Percentiles rank a stretch among this genome's conserved stretches.
Evolutionary conservation across 2,329 filamentous ascomycete genomes (phyloP).

Genomic region (Xylariales sp.): DNA sequence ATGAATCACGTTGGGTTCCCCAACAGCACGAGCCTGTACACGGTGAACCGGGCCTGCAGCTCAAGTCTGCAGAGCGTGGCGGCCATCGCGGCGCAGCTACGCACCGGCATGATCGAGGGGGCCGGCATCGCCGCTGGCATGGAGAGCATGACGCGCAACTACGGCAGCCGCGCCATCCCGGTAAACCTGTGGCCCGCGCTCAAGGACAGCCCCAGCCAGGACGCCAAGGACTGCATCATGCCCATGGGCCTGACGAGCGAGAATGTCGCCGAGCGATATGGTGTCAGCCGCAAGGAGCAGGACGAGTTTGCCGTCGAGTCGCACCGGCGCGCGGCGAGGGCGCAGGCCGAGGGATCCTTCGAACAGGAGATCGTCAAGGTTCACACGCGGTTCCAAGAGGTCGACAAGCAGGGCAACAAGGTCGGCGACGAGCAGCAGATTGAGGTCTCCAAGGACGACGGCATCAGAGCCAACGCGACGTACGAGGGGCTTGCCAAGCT

Average conservation of each 20-base stretch:
- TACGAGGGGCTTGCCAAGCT: conserved; percentile 69
- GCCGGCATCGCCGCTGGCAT: conserved; percentile 81
- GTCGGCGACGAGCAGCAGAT: conserved; percentile 54
- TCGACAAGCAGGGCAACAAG: conserved; percentile 55
- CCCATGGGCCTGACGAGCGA: conserved; percentile 88
- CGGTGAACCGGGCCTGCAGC: conserved; percentile 82
- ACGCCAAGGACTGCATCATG: conserved; percentile 86
- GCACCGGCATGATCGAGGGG: conserved; percentile 61
- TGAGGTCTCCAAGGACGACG: conserved; percentile 74
- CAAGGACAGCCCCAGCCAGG: conserved; percentile 56
- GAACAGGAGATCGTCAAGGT: conserved; percentile 77
- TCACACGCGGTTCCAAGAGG: conserved; percentile 61
- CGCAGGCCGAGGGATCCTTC: conserved; percentile 66
- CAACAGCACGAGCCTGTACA: conserved; percentile 70
- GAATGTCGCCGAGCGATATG: conserved; percentile 78
- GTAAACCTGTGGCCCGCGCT: conserved; percentile 74
- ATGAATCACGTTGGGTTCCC: conserved; percentile 78
- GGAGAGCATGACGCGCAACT: conserved; percentile 96
- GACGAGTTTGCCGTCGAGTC: conserved; percentile 75
- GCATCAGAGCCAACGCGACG: conserved; percentile 65
- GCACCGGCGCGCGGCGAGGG: conserved; percentile 68
- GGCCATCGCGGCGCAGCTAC: conserved; percentile 67
- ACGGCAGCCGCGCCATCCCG: conserved; percentile 79
- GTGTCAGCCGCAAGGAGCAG: conserved; percentile 69
- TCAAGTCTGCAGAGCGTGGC: conserved; percentile 75